A percentile compares a stretch with the other conserved stretches of the same genome.
These are phyloP conservation scores for Clitopilus passeckerianus DNA, from an alignment of 768 basidiomycete species.

Conservation along the genomic window DNA sequence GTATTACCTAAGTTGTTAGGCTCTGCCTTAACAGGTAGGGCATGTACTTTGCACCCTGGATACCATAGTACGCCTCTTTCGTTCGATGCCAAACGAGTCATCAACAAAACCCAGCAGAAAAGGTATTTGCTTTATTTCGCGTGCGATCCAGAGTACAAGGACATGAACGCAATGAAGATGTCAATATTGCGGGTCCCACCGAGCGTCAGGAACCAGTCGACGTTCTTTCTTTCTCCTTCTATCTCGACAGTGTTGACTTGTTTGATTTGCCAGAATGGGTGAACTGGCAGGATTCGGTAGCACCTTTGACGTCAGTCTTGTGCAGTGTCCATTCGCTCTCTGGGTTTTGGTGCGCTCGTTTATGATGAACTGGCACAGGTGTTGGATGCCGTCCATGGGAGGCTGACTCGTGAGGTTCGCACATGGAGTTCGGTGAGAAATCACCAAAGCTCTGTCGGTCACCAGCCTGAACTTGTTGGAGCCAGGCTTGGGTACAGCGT, in stretches of 20 bases:
- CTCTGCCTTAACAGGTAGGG: too few relatives aligned
- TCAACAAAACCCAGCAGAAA: slow-evolving; percentile 26
- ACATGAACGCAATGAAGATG: slow-evolving; percentile 17
- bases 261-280: slow-evolving; percentile 35
- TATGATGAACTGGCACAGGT: neutral
- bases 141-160: slow-evolving; percentile 33
- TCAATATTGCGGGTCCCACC: slow-evolving; percentile 12
- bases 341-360: neutral
- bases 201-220: slow-evolving; percentile 21
- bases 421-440: neutral
- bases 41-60: too few relatives aligned
- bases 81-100: slow-evolving; percentile 21
- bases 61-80: slow-evolving; percentile 17
- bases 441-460: neutral
- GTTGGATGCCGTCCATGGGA: neutral
- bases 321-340: slow-evolving; percentile 7
- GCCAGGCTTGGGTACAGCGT: slow-evolving; percentile 24
- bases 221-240: slow-evolving; percentile 10
- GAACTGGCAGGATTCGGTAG: slow-evolving; percentile 31
- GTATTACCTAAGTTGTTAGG: too few relatives aligned
- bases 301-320: slow-evolving; percentile 32
- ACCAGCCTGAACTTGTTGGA: neutral
- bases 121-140: slow-evolving; percentile 9
- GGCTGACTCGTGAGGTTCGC: neutral
- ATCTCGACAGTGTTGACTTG: slow-evolving; percentile 22